phyloP scores from a whole-genome alignment of 192 early-diverging fungal genomes.

The Coemansia sp. region DNA sequence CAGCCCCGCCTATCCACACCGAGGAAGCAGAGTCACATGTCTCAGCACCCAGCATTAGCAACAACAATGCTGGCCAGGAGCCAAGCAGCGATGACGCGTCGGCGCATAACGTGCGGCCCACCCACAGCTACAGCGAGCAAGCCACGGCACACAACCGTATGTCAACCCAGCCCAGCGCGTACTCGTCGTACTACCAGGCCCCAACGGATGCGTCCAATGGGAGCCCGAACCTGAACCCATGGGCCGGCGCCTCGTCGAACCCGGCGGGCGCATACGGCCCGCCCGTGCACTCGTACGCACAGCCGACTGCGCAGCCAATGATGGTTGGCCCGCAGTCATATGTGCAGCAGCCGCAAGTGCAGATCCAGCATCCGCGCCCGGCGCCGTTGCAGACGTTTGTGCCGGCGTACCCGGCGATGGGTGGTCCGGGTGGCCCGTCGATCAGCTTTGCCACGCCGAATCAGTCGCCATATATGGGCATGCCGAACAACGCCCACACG shows the following conservation, averaged over 20 bases:
- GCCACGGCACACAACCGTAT: neutral
- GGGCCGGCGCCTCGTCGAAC: constrained; percentile 13
- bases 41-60: too few species aligned
- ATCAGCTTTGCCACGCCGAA: constrained; percentile 13
- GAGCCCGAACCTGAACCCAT: constrained; percentile 8
- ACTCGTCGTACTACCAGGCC: constrained; percentile 9
- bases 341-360: neutral
- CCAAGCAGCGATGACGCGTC: constrained; percentile 3
- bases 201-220: constrained; percentile 1
- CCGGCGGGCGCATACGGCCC: constrained; percentile 2
- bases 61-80: neutral
- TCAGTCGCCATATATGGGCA: constrained; percentile 20
- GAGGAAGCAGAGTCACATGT: neutral
- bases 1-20: constrained; percentile 4
- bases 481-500: constrained; percentile 2
- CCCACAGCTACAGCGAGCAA: constrained; percentile 6
- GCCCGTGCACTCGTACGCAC: constrained; percentile 4
- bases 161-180: constrained; percentile 1
- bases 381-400: neutral
- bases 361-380: constrained; percentile 12
- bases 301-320: neutral
- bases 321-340: constrained; percentile 1
- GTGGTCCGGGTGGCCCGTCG: neutral
- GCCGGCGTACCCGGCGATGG: neutral
- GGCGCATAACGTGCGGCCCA: neutral